phyloP scores from a whole-genome alignment of 768 basidiomycete genomes.

The Lactifluus pinguis region DNA sequence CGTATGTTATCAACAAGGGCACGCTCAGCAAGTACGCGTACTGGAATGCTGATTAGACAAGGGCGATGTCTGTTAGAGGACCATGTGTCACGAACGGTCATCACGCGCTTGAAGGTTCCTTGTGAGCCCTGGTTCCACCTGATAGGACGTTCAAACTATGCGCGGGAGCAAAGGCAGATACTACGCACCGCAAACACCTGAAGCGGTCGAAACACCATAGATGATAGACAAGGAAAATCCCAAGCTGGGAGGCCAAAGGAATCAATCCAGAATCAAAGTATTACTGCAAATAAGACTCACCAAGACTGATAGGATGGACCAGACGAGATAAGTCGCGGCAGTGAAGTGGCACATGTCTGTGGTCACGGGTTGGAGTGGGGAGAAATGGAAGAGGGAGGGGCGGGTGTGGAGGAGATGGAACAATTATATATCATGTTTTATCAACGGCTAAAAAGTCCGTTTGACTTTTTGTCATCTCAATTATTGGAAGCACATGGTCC shows the following conservation, averaged over 20 bases:
- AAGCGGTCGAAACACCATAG: slow-evolving; percentile 77
- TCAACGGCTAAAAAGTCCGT: not conserved
- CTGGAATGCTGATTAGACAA: slow-evolving; percentile 27
- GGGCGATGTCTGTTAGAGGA: not conserved
- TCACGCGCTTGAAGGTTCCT: slow-evolving; percentile 74
- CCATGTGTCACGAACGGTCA: slow-evolving; percentile 51
- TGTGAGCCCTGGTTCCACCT: slow-evolving; percentile 65
- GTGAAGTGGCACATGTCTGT: slow-evolving; percentile 1
- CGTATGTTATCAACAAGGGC: slow-evolving; percentile 50
- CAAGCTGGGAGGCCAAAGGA: slow-evolving; percentile 34
- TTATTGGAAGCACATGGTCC: slow-evolving; percentile 6
- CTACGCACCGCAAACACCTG: slow-evolving; percentile 52
- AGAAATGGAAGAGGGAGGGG: not conserved
- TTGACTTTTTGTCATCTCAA: not conserved
- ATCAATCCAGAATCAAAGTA: not conserved
- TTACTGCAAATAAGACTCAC: slow-evolving; percentile 32
- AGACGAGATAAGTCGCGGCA: slow-evolving; percentile 38
- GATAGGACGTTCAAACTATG: not conserved
- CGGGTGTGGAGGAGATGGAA: not conserved
- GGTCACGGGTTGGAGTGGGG: not conserved
- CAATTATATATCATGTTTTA: not conserved
- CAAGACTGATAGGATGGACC: slow-evolving; percentile 45
- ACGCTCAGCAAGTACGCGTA: slow-evolving; percentile 64
- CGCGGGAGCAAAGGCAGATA: not conserved
- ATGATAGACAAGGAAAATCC: slow-evolving; percentile 57